Percentiles rank a stretch among this genome's conserved stretches.
phyloP scores from a whole-genome alignment of 108 stramenopile genomes.

The Cyclotella cryptica region DNA sequence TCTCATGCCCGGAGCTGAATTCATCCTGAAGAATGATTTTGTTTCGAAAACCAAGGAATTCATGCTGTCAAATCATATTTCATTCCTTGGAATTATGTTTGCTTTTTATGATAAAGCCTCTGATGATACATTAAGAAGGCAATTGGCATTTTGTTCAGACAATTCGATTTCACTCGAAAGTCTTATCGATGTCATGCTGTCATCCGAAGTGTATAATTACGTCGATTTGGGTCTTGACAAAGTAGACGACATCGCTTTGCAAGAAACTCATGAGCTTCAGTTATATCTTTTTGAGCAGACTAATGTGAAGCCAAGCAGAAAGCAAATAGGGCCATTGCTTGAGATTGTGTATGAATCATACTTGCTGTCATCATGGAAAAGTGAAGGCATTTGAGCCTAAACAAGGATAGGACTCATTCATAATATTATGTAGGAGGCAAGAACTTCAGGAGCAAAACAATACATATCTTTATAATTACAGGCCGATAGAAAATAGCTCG shows the following conservation, averaged over 20 bases:
- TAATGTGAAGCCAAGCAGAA: slow-evolving; percentile 72
- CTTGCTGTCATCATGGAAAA: not conserved
- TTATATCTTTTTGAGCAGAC: slow-evolving; percentile 60
- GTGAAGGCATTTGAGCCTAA: not conserved
- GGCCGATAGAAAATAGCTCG: no score
- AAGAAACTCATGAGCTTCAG: slow-evolving; percentile 21
- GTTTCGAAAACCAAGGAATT: slow-evolving; percentile 31
- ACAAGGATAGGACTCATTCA: no score
- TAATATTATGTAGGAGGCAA: no score
- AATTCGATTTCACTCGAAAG: not conserved
- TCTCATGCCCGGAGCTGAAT: slow-evolving; percentile 59
- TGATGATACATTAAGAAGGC: slow-evolving; percentile 26
- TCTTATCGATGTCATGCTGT: slow-evolving; percentile 25
- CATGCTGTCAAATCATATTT: slow-evolving; percentile 49
- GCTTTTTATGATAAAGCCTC: slow-evolving; percentile 41
- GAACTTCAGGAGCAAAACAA: no score
- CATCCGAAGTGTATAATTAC: slow-evolving; percentile 8
- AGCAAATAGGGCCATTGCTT: slow-evolving; percentile 82
- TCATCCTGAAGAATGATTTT: slow-evolving; percentile 49
- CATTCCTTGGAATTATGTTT: slow-evolving; percentile 64
- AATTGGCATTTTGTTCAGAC: slow-evolving; percentile 38
- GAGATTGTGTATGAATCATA: slow-evolving; percentile 43
- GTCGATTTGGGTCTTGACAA: slow-evolving; percentile 27
- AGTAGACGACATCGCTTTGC: not conserved
- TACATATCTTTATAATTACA: no score